Conservation (phyloP, 2,329 filamentous ascomycete species). For the Fusarium stilboides region DNA sequence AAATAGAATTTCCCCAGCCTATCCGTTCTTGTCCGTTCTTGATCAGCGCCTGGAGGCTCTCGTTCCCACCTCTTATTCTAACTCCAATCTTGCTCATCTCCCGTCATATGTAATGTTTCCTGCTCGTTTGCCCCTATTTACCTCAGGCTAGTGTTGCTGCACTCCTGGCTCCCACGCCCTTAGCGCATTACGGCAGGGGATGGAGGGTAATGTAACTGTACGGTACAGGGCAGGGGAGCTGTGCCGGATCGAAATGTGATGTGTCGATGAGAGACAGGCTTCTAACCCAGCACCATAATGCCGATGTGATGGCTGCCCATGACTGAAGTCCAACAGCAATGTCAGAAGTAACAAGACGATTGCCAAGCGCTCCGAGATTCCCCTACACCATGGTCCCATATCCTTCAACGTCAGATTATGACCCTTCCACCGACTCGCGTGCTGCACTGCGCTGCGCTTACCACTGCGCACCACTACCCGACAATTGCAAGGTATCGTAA, state of each 20-base stretch:
- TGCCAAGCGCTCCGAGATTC: slow-evolving; percentile 37
- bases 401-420: slow-evolving; percentile 8
- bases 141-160: slow-evolving; percentile 34
- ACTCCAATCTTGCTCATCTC: slow-evolving; percentile 32
- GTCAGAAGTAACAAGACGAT: slow-evolving; percentile 33
- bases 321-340: slow-evolving; percentile 35
- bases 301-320: slow-evolving; percentile 30
- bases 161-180: slow-evolving; percentile 32
- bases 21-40: slow-evolving; percentile 19
- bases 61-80: slow-evolving; percentile 8
- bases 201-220: slow-evolving; percentile 24
- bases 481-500: slow-evolving; percentile 13
- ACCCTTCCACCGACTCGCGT: slow-evolving; percentile 17
- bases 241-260: slow-evolving; percentile 48
- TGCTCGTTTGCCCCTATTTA: slow-evolving; percentile 37
- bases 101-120: slow-evolving; percentile 36
- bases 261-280: slow-evolving; percentile 39
- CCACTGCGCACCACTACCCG: slow-evolving; percentile 5
- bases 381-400: slow-evolving; percentile 9
- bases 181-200: slow-evolving; percentile 35
- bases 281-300: slow-evolving; percentile 31
- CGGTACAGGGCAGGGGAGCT: slow-evolving; percentile 31
- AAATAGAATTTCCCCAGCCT: slow-evolving; percentile 4
- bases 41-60: slow-evolving; percentile 9
- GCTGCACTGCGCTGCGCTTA: slow-evolving; percentile 11